These are phyloP conservation scores for Nakaseomyces glabratus DNA, from an alignment of 1,139 yeast genomes.

Conservation along the genomic window DNA sequence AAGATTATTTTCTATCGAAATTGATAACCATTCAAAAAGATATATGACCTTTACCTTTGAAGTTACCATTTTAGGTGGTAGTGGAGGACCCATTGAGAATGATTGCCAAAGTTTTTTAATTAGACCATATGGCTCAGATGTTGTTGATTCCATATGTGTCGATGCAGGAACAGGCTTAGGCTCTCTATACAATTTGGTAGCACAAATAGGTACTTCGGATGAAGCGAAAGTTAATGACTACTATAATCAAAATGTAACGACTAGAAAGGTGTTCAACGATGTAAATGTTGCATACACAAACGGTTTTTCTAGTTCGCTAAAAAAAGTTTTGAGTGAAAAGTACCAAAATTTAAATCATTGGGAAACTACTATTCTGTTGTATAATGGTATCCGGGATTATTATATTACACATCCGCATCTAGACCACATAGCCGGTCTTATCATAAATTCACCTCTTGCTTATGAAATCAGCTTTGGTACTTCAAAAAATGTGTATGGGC, in stretches of 20 bases:
- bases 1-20: no score
- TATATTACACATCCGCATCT: slow-evolving; percentile 77
- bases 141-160: slow-evolving; percentile 43
- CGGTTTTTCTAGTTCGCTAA: slow-evolving; percentile 13
- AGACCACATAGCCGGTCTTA: slow-evolving; percentile 66
- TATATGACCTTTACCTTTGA: slow-evolving; percentile 31
- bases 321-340: slow-evolving; percentile 2
- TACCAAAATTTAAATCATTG: background rate
- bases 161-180: slow-evolving; percentile 77
- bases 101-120: slow-evolving; percentile 57
- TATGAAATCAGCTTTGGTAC: slow-evolving; percentile 21
- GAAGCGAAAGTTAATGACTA: slow-evolving; percentile 8
- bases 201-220: slow-evolving; percentile 2
- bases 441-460: slow-evolving; percentile 62
- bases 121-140: slow-evolving; percentile 41
- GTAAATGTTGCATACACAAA: slow-evolving; percentile 7
- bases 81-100: slow-evolving; percentile 73
- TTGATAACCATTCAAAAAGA: no score
- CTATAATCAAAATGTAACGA: slow-evolving; percentile 14
- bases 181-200: slow-evolving; percentile 21
- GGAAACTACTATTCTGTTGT: slow-evolving; percentile 14
- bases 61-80: slow-evolving; percentile 57
- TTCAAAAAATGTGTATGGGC: slow-evolving; percentile 44
- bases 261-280: slow-evolving; percentile 11
- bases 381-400: slow-evolving; percentile 32